phyloP scores from a whole-genome alignment of 2,329 filamentous ascomycete genomes.

The Arthrinium phaeospermum region DNA sequence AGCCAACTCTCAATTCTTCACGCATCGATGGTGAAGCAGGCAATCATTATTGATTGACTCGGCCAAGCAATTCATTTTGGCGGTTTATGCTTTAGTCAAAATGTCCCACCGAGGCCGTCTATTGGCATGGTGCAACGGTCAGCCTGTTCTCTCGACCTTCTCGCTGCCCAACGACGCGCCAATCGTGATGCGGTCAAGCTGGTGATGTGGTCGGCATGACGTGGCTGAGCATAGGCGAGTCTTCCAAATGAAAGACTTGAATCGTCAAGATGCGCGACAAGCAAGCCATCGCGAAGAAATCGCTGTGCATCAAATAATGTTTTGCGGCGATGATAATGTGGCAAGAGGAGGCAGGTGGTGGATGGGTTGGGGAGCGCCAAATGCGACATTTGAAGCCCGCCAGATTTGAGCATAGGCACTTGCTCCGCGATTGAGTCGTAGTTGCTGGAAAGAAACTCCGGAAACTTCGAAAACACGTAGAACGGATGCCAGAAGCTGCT shows the following conservation, averaged over 20 bases:
- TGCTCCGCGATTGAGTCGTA: slow-evolving; percentile 34
- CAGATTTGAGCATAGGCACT: not conserved
- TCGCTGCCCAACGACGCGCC: slow-evolving; percentile 7
- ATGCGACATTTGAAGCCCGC: not conserved
- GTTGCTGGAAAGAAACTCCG: slow-evolving; percentile 32
- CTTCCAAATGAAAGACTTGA: not conserved
- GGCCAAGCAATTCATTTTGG: not conserved
- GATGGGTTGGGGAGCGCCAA: not conserved
- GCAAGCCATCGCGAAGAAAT: not conserved
- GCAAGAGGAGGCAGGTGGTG: not conserved
- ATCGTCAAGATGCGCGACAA: too few species aligned
- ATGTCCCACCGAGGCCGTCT: not conserved
- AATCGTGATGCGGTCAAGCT: not conserved
- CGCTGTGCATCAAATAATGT: not conserved
- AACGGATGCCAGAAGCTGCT: slow-evolving; percentile 22
- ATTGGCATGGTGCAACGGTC: not conserved
- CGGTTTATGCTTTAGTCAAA: not conserved
- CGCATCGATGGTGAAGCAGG: not conserved
- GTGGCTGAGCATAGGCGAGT: not conserved
- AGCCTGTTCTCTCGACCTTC: not conserved
- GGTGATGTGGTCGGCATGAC: slow-evolving; percentile 8
- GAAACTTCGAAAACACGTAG: slow-evolving; percentile 28
- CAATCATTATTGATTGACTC: not conserved
- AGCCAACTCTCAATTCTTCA: not conserved
- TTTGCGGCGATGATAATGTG: not conserved